A percentile compares a stretch with the other conserved stretches of the same genome.
These are phyloP conservation scores for Malus sieversii DNA, from an alignment of 306 rosid species.

Conservation along the genomic window DNA sequence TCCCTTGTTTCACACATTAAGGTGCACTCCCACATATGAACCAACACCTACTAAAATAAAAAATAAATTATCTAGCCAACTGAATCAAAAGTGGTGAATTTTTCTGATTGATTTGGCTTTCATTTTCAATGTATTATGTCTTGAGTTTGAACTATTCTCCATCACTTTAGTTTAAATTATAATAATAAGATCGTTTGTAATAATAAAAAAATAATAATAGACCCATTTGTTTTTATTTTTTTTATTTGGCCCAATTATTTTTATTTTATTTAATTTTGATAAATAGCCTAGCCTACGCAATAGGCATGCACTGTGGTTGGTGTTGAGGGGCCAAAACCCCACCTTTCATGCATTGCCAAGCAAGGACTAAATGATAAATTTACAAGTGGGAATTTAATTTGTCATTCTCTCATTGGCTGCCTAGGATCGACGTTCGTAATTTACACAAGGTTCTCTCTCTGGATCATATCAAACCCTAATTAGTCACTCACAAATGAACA, in stretches of 20 bases:
- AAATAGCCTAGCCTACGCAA: conserved; percentile 37
- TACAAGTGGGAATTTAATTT: background rate
- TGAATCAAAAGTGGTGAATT: background rate
- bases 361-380: background rate
- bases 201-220: too few relatives aligned
- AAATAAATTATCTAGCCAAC: background rate
- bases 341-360: background rate
- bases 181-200: too few relatives aligned
- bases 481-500: background rate
- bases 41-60: conserved; percentile 20
- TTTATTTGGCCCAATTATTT: background rate
- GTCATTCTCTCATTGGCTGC: background rate
- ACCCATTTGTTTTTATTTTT: background rate
- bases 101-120: too few relatives aligned
- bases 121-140: too few relatives aligned
- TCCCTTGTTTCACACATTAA: conserved; percentile 5
- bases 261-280: background rate
- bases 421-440: background rate
- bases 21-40: conserved; percentile 9
- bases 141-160: too few relatives aligned
- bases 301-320: conserved; percentile 59
- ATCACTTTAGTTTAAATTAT: too few relatives aligned
- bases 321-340: conserved; percentile 40
- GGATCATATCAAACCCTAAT: background rate
- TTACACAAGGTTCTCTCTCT: background rate